Evolutionary conservation across 2,329 filamentous ascomycete species (phyloP), one percentile per base, ranked within the genome.

Genomic region (Paracamarosporium sp.): DNA sequence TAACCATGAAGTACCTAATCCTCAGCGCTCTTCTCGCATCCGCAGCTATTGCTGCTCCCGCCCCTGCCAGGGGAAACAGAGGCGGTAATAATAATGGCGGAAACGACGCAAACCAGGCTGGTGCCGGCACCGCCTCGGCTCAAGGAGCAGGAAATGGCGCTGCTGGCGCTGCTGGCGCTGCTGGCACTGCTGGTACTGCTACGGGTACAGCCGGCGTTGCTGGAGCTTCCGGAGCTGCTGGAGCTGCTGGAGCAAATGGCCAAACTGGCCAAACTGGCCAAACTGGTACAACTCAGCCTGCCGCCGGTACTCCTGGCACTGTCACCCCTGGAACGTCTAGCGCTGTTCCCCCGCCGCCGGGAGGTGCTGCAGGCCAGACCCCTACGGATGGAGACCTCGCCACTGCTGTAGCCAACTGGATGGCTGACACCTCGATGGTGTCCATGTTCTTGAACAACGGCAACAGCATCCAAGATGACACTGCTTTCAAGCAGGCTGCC

Each of bases 391-490:
- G 50, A 25, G 71, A 74, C 35, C 70, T 75, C 45, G 69, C 72
- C 24, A 75, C 69, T 31, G 74, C 74, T 28, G 72, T 76, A 52
- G 61, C 71, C 40, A 76, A 76, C 63, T 77, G 74, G 74, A 58
- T 61, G 65, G 70, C 74, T 40, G 74, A 77, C 30, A 77, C 74
- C 22, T 72, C 69, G 20, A 75, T 76, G 67, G 74, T 77, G 15
- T 76, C 74, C 55, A 70, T 70, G 65, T 77, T 77, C 67, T 61
- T 74, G 44, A 73, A 76, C 66, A 71, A 61, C 4, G 74, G 73
- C 35, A 55, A 59, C 15, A 65, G 53, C 62, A 74, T 74, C 53
- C 63, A 66, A 60, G 75, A 76, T 64, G 70, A 74, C 46, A 65
- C 64, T 13, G 62, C 64, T 7, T 77, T 77, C 68, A 76, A 74